Base-by-base conservation (phyloP, 805 yeast genomes). In the Ogataea siamensis region DNA sequence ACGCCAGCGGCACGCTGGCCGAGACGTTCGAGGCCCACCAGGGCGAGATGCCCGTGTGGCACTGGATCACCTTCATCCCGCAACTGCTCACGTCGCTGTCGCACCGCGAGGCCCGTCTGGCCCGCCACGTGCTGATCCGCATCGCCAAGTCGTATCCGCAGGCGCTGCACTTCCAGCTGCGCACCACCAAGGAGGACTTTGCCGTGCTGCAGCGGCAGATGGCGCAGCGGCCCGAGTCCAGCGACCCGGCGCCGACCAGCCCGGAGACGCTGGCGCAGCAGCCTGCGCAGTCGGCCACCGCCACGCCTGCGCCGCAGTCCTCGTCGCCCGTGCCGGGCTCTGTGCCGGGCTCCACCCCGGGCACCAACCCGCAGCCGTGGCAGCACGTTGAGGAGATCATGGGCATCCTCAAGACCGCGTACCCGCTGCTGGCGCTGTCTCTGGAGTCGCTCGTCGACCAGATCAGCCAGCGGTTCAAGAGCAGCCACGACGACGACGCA, bases 41-140 rank as follows among this genome's bases (percentile, higher is more conserved):
- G 46, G 97, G 98, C 14, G 99, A 94, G 47, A 87, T 87, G 28
- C 99, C 99, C 4, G 96, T 91, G 2, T 93, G 99, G 99, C 91
- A 91, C 61, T 93, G 98, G 98, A 87, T 93, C 30, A 87, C 98
- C 0, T 93, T 84, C 54, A 88, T 93, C 49, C 99, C 99, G 2
- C 99, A 94, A 62, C 69, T 93, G 43, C 68, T 93, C 50, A 83
- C 96, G 0, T 82, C 96, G 0, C 68, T 93, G 43, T 86, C 97
- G 1, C 95, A 88, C 51, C 83, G 80, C 51, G 98, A 93, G 58
- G 98, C 97, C 0, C 74, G 78, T 39, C 71, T 88, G 60, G 96
- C 91, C 2, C 81, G 96, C 44, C 88, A 81, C 52, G 84, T 93
- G 29, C 71, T 93, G 57, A 84, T 88, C 37, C 73, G 93, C 49